Evolutionary conservation across 2,329 filamentous ascomycete species (phyloP).

Genomic region (Hypoxylon sp.): DNA sequence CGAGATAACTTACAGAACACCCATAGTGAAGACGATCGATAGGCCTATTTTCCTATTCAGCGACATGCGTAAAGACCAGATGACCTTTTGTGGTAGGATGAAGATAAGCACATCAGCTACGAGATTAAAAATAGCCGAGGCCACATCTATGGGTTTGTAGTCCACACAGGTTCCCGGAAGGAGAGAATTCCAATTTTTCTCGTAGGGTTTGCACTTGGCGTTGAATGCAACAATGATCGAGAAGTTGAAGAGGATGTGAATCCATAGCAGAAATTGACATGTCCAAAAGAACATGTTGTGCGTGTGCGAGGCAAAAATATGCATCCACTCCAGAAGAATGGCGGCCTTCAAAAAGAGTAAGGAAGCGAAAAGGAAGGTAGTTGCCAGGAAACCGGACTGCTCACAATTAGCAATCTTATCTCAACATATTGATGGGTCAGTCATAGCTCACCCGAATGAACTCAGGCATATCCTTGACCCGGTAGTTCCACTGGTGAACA

Average conservation of each 20-base stretch:
- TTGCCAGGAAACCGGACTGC: too few species aligned
- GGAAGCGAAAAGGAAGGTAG: too few species aligned
- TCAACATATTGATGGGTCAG: too few species aligned
- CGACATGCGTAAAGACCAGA: constrained; percentile 1
- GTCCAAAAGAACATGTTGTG: constrained; percentile 9
- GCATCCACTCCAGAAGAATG: constrained; percentile 8
- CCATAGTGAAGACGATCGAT: constrained; percentile 1
- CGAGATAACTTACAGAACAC: constrained; percentile 1
- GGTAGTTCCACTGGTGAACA: too few species aligned
- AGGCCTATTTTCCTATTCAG: not conserved
- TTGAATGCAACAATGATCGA: not conserved
- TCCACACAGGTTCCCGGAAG: not conserved
- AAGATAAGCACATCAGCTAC: constrained; percentile 1
- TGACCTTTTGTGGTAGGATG: constrained; percentile 5
- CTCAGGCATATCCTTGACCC: too few species aligned
- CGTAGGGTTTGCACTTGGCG: not conserved
- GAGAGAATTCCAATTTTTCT: constrained; percentile 1
- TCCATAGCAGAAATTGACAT: not conserved
- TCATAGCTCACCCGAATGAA: too few species aligned
- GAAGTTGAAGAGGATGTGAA: not conserved
- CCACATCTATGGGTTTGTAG: not conserved
- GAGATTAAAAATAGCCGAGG: not conserved
- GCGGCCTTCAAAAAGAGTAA: not conserved
- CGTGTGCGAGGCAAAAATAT: not conserved
- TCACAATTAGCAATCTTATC: too few species aligned